Evolutionary conservation across 345 rosid species (phyloP), one percentile per base, ranked within the genome.

Genomic region (Rhodamnia rubescens): DNA sequence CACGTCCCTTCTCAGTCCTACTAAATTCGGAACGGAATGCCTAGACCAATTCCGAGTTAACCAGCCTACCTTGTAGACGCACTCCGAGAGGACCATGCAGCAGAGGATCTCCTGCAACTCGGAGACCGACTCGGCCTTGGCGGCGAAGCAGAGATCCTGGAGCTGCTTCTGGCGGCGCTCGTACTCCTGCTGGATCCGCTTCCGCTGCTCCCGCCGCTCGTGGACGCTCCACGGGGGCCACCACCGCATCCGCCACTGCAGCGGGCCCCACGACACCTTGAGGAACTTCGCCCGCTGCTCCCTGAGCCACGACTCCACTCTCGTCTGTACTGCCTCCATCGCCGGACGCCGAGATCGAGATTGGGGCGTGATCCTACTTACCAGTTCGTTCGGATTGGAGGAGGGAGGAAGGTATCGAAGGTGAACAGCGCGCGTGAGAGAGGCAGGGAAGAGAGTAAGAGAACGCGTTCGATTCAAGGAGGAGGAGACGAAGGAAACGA

Each of bases 51-150:
- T 51, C 54, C 42, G 21, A 26, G 61, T 2, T 11, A 18, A 26
- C 32, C 4, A 7, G 50, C 47, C 10, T 58, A 94, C 99, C 98
- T 97, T 97, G 88, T 95, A 97, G 85, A 95, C 98, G 91, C 98
- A 97, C 90, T 95, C 98, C 13, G 98, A 92, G 82, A 95, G 95
- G 80, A 97, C 98, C 99, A 97, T 95, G 93, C 98, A 97, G 85
- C 99, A 95, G 89, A 97, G 95, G 53, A 97, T 90, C 84, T 94
- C 99, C 89, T 94, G 98, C 85, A 95, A 90, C 80, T 97, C 99
- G 29, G 96, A 87, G 78, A 95, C 87, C 6, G 99, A 95, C 24
- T 93, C 99, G 3, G 95, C 98, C 90, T 95, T 93, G 57, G 94
- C 90, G 57, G 96, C 95, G 87, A 74, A 89, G 85, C 98, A 94